phyloP scores from a whole-genome alignment of 2,329 filamentous ascomycete species.

The Trichoderma aggressivum region DNA sequence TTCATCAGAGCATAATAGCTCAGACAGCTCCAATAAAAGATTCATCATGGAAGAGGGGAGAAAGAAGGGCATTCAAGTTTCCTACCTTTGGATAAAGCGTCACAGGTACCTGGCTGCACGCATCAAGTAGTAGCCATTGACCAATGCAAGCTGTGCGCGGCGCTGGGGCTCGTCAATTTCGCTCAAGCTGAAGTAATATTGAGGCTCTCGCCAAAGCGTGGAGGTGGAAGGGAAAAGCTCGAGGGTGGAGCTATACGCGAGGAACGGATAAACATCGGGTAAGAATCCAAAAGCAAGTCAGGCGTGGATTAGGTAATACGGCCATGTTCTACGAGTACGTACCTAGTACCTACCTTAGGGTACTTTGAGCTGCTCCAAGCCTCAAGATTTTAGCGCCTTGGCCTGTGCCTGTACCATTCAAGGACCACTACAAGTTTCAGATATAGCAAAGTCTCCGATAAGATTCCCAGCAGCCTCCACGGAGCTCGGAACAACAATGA shows the following conservation, averaged over 20 bases:
- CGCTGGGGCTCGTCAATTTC: conserved; percentile 4
- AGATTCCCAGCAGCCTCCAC: neutral
- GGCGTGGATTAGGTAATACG: neutral
- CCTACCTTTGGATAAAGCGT: conserved; percentile 23
- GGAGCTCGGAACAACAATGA: neutral
- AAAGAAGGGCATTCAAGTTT: neutral
- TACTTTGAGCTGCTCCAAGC: neutral
- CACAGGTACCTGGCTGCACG: neutral
- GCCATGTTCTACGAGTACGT: too few species aligned
- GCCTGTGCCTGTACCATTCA: neutral
- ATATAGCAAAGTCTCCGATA: neutral
- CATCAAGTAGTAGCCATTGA: conserved; percentile 9
- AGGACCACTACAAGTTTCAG: neutral
- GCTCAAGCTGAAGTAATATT: conserved; percentile 7
- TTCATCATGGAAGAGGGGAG: conserved; percentile 42
- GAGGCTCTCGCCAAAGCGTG: neutral
- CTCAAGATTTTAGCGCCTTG: neutral
- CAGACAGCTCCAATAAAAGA: conserved; percentile 76
- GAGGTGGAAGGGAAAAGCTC: conserved; percentile 14
- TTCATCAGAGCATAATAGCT: conserved; percentile 62
- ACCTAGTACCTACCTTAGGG: too few species aligned
- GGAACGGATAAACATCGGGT: conserved; percentile 6
- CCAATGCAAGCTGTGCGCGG: neutral
- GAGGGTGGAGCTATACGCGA: conserved; percentile 1
- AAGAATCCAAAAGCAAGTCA: too few species aligned